These are phyloP conservation scores for Zymoseptoria passerinii DNA, from an alignment of 2,329 filamentous ascomycete species.

Conservation along the genomic window DNA sequence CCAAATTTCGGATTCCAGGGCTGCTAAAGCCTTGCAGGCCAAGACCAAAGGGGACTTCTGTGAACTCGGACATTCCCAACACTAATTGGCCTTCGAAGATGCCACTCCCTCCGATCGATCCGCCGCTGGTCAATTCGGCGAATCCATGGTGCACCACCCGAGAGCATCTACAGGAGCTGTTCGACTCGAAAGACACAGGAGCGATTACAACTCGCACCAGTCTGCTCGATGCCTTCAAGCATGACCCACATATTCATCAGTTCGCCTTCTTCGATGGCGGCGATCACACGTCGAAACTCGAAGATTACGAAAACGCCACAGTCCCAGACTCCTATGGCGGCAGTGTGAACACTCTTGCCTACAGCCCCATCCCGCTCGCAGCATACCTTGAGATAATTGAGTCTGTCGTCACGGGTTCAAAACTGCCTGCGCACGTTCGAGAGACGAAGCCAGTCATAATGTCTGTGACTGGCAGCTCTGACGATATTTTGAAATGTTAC, in stretches of 20 bases:
- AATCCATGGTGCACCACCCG: conserved; percentile 66
- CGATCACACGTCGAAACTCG: conserved; percentile 25
- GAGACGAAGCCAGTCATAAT: conserved; percentile 55
- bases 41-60: neutral
- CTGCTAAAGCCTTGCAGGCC: too few species aligned
- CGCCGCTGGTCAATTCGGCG: conserved; percentile 65
- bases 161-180: conserved; percentile 54
- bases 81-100: conserved; percentile 5
- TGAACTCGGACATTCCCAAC: neutral
- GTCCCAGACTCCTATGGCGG: conserved; percentile 25
- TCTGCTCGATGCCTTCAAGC: conserved; percentile 55
- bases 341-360: conserved; percentile 62
- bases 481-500: conserved; percentile 53
- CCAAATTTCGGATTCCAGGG: too few species aligned
- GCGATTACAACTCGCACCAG: conserved; percentile 68
- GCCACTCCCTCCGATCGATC: conserved; percentile 44
- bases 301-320: conserved; percentile 12
- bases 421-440: conserved; percentile 9
- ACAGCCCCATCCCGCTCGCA: conserved; percentile 55
- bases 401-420: conserved; percentile 14
- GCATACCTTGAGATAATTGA: conserved; percentile 51
- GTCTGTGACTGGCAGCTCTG: conserved; percentile 58
- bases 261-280: conserved; percentile 55
- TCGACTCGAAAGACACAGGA: conserved; percentile 55
- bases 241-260: conserved; percentile 54